Percentiles rank a stretch among this genome's conserved stretches.
phyloP scores from a whole-genome alignment of 2,329 filamentous ascomycete species.

The Septoria petroselini region DNA sequence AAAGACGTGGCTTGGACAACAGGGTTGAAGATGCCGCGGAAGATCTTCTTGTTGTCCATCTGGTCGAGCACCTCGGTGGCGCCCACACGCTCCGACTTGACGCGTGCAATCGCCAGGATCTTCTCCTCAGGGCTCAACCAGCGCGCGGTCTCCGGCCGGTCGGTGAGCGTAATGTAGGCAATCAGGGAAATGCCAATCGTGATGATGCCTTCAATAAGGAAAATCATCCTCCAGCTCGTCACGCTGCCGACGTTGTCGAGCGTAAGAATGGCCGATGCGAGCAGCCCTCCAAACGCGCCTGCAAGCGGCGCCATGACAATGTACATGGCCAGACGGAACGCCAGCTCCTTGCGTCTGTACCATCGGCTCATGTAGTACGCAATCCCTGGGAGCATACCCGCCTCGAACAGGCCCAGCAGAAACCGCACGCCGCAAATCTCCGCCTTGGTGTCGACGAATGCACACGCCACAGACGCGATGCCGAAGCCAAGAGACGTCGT shows the following conservation, averaged over 20 bases:
- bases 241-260: conserved; percentile 58
- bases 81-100: conserved; percentile 66
- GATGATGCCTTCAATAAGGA: conserved; percentile 67
- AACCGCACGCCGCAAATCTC: conserved; percentile 62
- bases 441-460: conserved; percentile 58
- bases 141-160: conserved; percentile 63
- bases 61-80: conserved; percentile 63
- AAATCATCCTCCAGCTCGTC: conserved; percentile 66
- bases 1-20: conserved; percentile 56
- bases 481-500: conserved; percentile 61
- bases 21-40: conserved; percentile 62
- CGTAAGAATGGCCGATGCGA: conserved; percentile 60
- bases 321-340: conserved; percentile 65
- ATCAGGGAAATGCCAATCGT: conserved; percentile 58
- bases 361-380: conserved; percentile 70
- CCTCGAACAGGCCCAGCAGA: conserved; percentile 59
- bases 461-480: conserved; percentile 59
- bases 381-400: conserved; percentile 70
- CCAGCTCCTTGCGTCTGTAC: conserved; percentile 67
- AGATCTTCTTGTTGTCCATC: conserved; percentile 57
- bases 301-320: conserved; percentile 69
- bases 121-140: conserved; percentile 67
- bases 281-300: conserved; percentile 67
- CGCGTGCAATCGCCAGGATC: conserved; percentile 61
- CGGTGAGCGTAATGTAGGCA: conserved; percentile 63